Base-by-base conservation (phyloP, 1,139 yeast species). In the Blastobotrys apis region DNA sequence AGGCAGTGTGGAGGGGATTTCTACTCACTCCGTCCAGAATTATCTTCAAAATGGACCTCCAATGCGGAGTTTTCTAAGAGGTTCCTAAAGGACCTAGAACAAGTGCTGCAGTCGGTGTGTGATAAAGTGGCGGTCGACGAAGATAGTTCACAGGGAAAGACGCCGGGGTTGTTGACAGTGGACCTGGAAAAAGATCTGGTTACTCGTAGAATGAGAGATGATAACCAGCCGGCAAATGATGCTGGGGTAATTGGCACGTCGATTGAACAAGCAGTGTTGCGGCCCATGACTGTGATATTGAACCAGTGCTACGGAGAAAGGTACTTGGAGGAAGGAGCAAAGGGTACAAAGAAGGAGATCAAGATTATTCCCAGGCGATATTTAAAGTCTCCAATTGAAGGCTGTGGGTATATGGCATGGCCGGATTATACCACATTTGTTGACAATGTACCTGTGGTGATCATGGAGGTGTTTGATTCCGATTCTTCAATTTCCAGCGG, bases 341-440 rank as follows among this genome's bases (percentile, higher is more conserved):
- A 19, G 8, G 21, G 29, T 20, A 31, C 17, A n/a, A 25, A 35
- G 8, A 34, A 13, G 15, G 29, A 35, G 3, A 17, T 41, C n/a
- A 35, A 27, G 9, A 25, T 41, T 20, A 19, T 29, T 17, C 16
- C 38, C 22, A 37, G 31, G 25, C 39, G 39, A 10, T 22, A 35
- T 19, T 22, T 41, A 9, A 37, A 35, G 13, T 23, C 25, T 5
- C 44, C 44, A 4, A 16, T 41, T n/a, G 22, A 27, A 2, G 20
- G 35, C 5, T 35, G 26, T 21, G 33, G 23, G 2, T 41, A 41
- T 25, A 30, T 29, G 9, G 33, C 37, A n/a, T 37, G 33, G 8
- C 41, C 37, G 8, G 32, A 41, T 19, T 41, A 21, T 32, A 33
- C 39, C 5, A n/a, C 41, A 12, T 37, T 36, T 37, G 21, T 41